These are phyloP conservation scores for Marasmius oreades DNA, from an alignment of 1,284 basidiomycete species.

Conservation along the genomic window DNA sequence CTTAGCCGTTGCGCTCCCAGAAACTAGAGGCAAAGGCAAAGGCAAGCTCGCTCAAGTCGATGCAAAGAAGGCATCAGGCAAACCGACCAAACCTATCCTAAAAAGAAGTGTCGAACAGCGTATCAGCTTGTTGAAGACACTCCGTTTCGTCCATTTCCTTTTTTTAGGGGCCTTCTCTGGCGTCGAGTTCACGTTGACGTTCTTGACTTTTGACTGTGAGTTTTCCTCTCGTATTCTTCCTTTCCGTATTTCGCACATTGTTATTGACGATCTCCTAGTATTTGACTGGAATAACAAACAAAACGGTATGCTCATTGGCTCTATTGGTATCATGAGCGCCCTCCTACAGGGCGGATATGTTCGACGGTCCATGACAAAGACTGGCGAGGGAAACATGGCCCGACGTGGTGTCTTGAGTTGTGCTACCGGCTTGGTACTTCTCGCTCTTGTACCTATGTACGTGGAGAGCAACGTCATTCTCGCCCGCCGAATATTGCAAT, in stretches of 20 bases:
- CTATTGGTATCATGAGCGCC: constrained; percentile 85
- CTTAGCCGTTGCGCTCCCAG: constrained; percentile 69
- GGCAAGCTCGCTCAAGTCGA: constrained; percentile 23
- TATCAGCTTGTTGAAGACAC: constrained; percentile 44
- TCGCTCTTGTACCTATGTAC: constrained; percentile 65
- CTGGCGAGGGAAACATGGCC: constrained; percentile 79
- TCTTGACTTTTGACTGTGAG: constrained; percentile 84
- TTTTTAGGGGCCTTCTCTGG: constrained; percentile 90
- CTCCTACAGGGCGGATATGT: constrained; percentile 90
- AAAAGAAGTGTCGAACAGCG: constrained; percentile 46
- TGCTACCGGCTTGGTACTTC: constrained; percentile 60
- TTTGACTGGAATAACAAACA: constrained; percentile 88
- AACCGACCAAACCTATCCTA: constrained; percentile 18
- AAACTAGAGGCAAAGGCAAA: constrained; percentile 57
- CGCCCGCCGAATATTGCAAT: constrained; percentile 64
- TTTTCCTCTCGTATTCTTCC: constrained; percentile 29
- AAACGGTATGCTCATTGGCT: constrained; percentile 83
- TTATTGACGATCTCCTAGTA: constrained; percentile 38
- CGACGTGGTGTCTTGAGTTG: constrained; percentile 73
- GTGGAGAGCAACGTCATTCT: constrained; percentile 37
- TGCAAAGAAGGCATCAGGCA: constrained; percentile 18
- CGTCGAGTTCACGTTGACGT: constrained; percentile 89
- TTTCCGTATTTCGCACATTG: not conserved
- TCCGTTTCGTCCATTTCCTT: constrained; percentile 72
- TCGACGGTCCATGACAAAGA: constrained; percentile 64